Percentiles rank a stretch among this genome's conserved stretches.
Conservation (phyloP, 176 grass and related monocot genomes). For the Aegilops umbellulata region DNA sequence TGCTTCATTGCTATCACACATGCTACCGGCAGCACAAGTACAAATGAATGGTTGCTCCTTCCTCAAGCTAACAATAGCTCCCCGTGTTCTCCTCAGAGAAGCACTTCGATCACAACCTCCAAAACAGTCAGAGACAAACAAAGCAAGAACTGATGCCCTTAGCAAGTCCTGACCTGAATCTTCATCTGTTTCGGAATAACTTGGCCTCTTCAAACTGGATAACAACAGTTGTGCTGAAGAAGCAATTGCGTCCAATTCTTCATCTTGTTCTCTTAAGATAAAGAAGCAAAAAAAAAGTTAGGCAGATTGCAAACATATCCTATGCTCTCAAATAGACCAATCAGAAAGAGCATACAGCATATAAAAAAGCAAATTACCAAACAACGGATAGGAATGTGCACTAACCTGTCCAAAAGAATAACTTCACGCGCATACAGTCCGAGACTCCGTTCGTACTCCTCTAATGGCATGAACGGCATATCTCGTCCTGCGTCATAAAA, state of each 20-base stretch:
- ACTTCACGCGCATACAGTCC: conserved; percentile 79
- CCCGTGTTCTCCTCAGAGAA: conserved; percentile 63
- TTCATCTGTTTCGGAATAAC: conserved; percentile 49
- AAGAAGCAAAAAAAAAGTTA: conserved; percentile 32
- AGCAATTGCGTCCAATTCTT: conserved; percentile 90
- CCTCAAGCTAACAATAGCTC: conserved; percentile 70
- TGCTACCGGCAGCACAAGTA: conserved; percentile 65
- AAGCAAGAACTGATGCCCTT: conserved; percentile 80
- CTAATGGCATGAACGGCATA: conserved; percentile 76
- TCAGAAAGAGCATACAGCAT: conserved; percentile 28
- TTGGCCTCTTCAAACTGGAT: conserved; percentile 69
- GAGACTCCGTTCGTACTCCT: conserved; percentile 69
- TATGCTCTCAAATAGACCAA: not conserved
- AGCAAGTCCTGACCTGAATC: conserved; percentile 57
- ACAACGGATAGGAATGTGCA: conserved; percentile 18
- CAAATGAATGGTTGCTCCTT: conserved; percentile 95
- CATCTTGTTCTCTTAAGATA: conserved; percentile 81
- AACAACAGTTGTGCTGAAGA: conserved; percentile 74
- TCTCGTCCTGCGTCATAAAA: conserved; percentile 97
- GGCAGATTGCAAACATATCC: not conserved
- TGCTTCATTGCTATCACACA: conserved; percentile 31
- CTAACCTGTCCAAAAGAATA: conserved; percentile 96
- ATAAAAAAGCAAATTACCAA: not conserved
- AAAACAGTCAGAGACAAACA: conserved; percentile 99
- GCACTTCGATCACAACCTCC: conserved; percentile 84